Base-by-base conservation (phyloP, 2,329 filamentous ascomycete genomes). In the Knufia petricola region DNA sequence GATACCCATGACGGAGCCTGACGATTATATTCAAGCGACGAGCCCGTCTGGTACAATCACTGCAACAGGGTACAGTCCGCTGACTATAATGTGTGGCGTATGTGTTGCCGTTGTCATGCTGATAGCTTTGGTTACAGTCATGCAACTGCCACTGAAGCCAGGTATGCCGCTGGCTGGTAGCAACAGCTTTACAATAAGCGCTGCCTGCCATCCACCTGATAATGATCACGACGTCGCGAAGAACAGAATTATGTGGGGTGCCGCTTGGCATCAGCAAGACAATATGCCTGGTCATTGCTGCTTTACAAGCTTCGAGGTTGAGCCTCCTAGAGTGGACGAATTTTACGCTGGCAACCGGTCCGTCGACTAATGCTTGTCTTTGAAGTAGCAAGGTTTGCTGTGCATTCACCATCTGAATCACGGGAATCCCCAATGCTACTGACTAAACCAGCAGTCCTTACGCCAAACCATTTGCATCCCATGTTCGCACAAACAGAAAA, bases 171-270 rank as follows among this genome's bases (percentile, higher is more conserved):
- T 64, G 17, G 61, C 55, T 1, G 56, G 56, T 2, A 64, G 58
- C 36, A 64, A 62, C 46, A 65, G 62, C 31, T 39, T 60, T 10
- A 64, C 59, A 4, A 63, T 65, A 40, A 60, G 58, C 13, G 61
- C 63, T 9, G 62, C 63, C 9, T 65, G 63, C 44, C 63, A 64
- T 55, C 55, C 43, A 4, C 53, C 49, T 1, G 15, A 4, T 28
- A 21, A 19, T 12, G 50, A 50, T 21, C 20, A 20, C 2, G 30
- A 51, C 40, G 32, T 28, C 9, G 48, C 48, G 26, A 32, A 26
- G n/a, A 45, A 50, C 26, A 3, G 15, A 4, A 23, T 53, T 9
- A 38, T 48, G 38, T 52, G 50, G 50, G 46, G 38, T 4, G 42
- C 21, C 20, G 24, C 17, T n/a, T 17, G 6, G 19, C 37, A 40